Base-by-base conservation (phyloP, 768 basidiomycete species). In the Lenzites betulinus region DNA sequence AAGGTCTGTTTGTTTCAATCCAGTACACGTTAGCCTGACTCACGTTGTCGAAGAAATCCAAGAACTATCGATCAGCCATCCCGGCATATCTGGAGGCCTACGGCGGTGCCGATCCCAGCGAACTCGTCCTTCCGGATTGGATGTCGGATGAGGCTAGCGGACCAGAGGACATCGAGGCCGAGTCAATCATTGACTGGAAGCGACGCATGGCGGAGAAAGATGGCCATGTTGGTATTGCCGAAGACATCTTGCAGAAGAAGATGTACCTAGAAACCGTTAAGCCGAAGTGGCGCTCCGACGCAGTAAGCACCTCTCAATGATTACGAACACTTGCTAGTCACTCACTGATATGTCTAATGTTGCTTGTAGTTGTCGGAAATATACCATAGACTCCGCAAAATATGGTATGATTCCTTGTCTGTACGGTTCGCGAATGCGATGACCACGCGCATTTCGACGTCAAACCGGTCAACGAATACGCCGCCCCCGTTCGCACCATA, bases 81-180 rank as follows among this genome's bases (percentile, higher is more conserved):
- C 28, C 28, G 16, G 16, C n/a, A 8, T 50, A 50, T 28, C 33
- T 18, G 18, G 48, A 15, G n/a, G 16, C 11, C 16, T n/a, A 50
- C 12, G 48, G 48, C 28, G 28, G 28, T 16, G 13, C 18, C 3
- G 48, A 50, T 35, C 48, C 48, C 18, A 50, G 28, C 3, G 26
- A 26, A 2, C 30, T 50, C 30, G 8, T 50, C 3, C 9, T 33
- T 20, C 28, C n/a, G 16, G 48, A 50, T 13, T n/a, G 33, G 28
- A 50, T 50, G 48, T 50, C 48, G 48, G 48, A 50, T 28, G 48
- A 50, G n/a, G 48, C 48, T 28, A 50, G 48, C 18, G 48, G 48
- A 3, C 48, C 48, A 2, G 48, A 50, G 16, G 48, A 50, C 7
- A 18, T 33, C 6, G n/a, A 15, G 18, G n/a, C 30, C 48, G 48